phyloP scores from a whole-genome alignment of 306 rosid genomes.

The Quercus alba region DNA sequence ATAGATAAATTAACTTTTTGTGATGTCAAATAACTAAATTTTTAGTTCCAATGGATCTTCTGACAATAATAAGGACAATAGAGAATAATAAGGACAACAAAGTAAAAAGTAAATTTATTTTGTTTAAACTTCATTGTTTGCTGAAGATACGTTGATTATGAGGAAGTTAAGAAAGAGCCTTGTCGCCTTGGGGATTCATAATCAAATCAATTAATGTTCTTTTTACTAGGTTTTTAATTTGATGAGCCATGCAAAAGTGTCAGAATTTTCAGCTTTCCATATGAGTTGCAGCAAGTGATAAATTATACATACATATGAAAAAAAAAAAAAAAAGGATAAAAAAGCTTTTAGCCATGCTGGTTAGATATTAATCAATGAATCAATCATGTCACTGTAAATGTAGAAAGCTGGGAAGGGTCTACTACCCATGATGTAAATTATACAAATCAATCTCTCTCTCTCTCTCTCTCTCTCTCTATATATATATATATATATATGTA shows the following conservation, averaged over 20 bases:
- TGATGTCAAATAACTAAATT: too few relatives aligned
- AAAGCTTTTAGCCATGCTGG: slow-evolving; percentile 42
- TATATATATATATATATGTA: neutral
- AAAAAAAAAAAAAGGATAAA: neutral
- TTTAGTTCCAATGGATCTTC: too few relatives aligned
- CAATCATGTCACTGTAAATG: slow-evolving; percentile 70
- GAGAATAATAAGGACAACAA: too few relatives aligned
- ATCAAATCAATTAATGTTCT: slow-evolving; percentile 14
- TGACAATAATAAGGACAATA: too few relatives aligned
- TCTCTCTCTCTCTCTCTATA: slow-evolving; percentile 14
- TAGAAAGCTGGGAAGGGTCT: slow-evolving; percentile 46
- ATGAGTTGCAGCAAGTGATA: slow-evolving; percentile 3
- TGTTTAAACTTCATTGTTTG: neutral
- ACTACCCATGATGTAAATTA: slow-evolving; percentile 41
- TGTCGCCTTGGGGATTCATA: slow-evolving; percentile 10
- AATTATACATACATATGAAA: slow-evolving; percentile 7
- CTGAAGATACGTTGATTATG: slow-evolving; percentile 19
- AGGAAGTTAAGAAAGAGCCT: neutral
- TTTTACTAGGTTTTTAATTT: slow-evolving; percentile 9
- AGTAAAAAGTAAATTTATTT: slow-evolving; percentile 5
- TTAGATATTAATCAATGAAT: slow-evolving; percentile 53
- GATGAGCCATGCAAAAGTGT: slow-evolving; percentile 58
- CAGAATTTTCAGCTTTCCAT: slow-evolving; percentile 47
- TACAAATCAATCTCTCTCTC: slow-evolving; percentile 19
- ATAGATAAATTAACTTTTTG: too few relatives aligned